phyloP scores from a whole-genome alignment of 192 early-diverging fungal species.

The Podila verticillata region DNA sequence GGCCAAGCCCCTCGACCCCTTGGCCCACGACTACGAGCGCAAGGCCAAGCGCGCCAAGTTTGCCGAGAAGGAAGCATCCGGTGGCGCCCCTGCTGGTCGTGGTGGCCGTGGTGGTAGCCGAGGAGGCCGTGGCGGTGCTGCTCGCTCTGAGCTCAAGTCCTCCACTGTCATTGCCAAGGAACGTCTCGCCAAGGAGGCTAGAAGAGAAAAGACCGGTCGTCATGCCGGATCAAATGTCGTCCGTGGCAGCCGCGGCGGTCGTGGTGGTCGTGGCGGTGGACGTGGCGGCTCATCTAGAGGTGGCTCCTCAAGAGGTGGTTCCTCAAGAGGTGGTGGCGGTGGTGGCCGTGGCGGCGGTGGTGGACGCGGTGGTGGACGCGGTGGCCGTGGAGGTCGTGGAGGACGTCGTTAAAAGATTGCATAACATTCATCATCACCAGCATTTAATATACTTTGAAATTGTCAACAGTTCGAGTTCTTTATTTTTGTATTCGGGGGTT shows the following conservation, averaged over 20 bases:
- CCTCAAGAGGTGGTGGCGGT: slow-evolving; percentile 17
- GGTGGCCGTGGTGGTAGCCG: slow-evolving; percentile 53
- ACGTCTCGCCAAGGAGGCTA: slow-evolving; percentile 74
- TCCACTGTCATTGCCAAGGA: slow-evolving; percentile 84
- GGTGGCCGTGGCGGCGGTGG: slow-evolving; percentile 17
- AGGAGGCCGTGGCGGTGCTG: slow-evolving; percentile 42
- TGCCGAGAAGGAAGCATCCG: slow-evolving; percentile 52
- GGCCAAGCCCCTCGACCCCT: slow-evolving; percentile 77
- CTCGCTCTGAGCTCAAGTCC: slow-evolving; percentile 82
- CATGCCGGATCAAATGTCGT: slow-evolving; percentile 49
- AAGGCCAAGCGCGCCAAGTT: slow-evolving; percentile 68
- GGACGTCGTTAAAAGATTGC: slow-evolving; percentile 21
- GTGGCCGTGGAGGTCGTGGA: slow-evolving; percentile 15
- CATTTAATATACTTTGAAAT: neutral
- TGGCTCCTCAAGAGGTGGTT: slow-evolving; percentile 26
- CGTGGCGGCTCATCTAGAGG: slow-evolving; percentile 45
- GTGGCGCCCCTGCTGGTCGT: slow-evolving; percentile 19
- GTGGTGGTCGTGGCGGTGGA: slow-evolving; percentile 42
- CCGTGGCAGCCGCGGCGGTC: slow-evolving; percentile 26
- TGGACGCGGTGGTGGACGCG: slow-evolving; percentile 19
- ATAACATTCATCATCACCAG: neutral
- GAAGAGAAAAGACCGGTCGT: slow-evolving; percentile 79
- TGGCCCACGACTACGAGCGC: slow-evolving; percentile 69
- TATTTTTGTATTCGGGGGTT: slow-evolving; percentile 3
- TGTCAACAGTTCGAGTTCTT: neutral